Base-by-base conservation (phyloP, 192 early-diverging fungal genomes). In the Jimgerdemannia flammicorona region DNA sequence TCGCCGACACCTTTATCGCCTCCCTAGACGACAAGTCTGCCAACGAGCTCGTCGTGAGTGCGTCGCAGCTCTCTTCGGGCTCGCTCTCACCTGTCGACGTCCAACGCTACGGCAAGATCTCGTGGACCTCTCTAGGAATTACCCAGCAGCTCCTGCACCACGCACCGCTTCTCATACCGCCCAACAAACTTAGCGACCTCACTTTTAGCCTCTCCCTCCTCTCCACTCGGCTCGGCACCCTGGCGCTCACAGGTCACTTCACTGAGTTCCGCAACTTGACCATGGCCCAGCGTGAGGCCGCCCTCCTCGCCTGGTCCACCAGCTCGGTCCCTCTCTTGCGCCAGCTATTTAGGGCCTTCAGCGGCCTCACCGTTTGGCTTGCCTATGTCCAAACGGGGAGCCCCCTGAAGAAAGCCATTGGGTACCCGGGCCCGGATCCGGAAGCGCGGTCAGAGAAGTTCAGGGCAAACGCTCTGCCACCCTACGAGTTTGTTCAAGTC, bases 401-500 rank as follows among this genome's bases (percentile, higher is more conserved):
- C 67, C 75, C 78, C 0, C 54, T 81, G 3, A 84, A 89, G 76
- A 70, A 73, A 10, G 81, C 79, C 1, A 79, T 92, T 18, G 84
- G 85, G 29, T 92, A 92, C 65, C 85, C 86, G 19, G 87, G 87
- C 2, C 40, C 79, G 17, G 83, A 85, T 68, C 87, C 87, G 1
- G 78, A 86, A 19, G 63, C 72, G 59, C 79, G 84, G 66, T 72
- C 79, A 9, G 74, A 80, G 20, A 64, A 80, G 14, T 87, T 83
- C n/a, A 67, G 71, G 0, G 54, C 80, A 9, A 78, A 81, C 43
- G 71, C 67, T 18, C 81, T 90, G 29, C 89, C 86, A 64, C 29
- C 41, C 4, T 90, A 87, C 17, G 80, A 86, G 44, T 92, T 92
- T 78, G 70, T 91, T n/a, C 43, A 85, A 29, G 70, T 86, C 8